Base-by-base conservation (phyloP, 2,329 filamentous ascomycete species). In the Knufia petricola region DNA sequence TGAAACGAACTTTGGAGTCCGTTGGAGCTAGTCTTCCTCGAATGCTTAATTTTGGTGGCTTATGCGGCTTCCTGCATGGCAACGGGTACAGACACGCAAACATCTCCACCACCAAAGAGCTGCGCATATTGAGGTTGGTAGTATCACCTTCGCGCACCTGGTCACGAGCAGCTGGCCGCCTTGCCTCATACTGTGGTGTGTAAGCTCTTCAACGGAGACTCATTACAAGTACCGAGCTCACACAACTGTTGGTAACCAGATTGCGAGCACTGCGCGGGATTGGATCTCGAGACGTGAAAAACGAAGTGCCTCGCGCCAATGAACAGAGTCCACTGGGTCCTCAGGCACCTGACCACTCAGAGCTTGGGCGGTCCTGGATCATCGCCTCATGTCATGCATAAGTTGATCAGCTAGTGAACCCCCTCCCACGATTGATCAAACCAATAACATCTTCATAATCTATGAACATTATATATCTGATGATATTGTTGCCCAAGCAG, bases 1-100 rank as follows among this genome's bases (percentile, higher is more conserved):
- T 21, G 24, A n/a, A 31, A 8, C 12, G 41, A 31, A 26, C 41
- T 31, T 15, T 31, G 41, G 41, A 36, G 15, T n/a, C 15, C 32
- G 6, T 36, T 19, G 41, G 23, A 32, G 10, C 40, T 28, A 2
- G 24, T 43, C 12, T 6, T n/a, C 13, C 20, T 21, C 24, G n/a
- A 26, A 26, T 21, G 20, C 10, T 8, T 3, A 7, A 28, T 15
- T 44, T 31, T 7, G 8, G 24, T 36, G 42, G 28, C 31, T 36
- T 34, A 46, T 46, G 42, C 42, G 24, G 20, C 20, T 24, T 28
- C 7, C 19, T 34, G 42, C 30, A 46, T 36, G 42, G 42, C 42
- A 36, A 36, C 31, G 28, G 19, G 37, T 30, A 46, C 21, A n/a
- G 42, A 46, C 42, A 24, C 42, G 42, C 42, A 46, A 36, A 8